Conservation (phyloP, 176 grass and related monocot species). For the Bothriochloa decipiens region DNA sequence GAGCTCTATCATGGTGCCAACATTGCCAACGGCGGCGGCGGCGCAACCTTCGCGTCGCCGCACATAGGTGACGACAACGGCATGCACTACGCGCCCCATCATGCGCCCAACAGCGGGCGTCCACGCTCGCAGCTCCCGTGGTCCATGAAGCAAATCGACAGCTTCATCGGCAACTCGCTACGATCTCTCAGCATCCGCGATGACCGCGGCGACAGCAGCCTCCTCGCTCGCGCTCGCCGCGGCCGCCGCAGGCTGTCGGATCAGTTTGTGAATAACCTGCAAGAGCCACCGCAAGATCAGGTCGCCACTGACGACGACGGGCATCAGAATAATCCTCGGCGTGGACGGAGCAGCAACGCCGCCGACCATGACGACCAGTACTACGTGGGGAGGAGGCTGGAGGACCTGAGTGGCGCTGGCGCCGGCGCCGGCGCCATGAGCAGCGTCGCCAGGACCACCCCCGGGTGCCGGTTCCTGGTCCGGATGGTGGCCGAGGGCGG, state of each 20-base stretch:
- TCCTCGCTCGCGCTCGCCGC: background rate
- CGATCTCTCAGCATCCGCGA: background rate
- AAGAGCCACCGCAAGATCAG: background rate
- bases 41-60: background rate
- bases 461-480: conserved; percentile 15
- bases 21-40: background rate
- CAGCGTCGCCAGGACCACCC: background rate
- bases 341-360: background rate
- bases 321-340: background rate
- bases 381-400: background rate
- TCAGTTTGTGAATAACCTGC: background rate
- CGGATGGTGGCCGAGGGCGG: conserved; percentile 10
- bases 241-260: background rate
- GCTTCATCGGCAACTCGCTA: background rate
- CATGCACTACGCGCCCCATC: background rate
- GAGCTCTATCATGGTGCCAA: background rate
- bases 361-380: background rate
- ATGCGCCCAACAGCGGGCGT: background rate
- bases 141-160: background rate
- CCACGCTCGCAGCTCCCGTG: background rate
- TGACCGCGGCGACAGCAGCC: background rate
- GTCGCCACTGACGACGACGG: background rate
- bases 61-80: background rate
- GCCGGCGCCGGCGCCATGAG: too few species aligned
- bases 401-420: background rate